phyloP scores from a whole-genome alignment of 2,329 filamentous ascomycete genomes.

The Aureobasidium subglaciale region DNA sequence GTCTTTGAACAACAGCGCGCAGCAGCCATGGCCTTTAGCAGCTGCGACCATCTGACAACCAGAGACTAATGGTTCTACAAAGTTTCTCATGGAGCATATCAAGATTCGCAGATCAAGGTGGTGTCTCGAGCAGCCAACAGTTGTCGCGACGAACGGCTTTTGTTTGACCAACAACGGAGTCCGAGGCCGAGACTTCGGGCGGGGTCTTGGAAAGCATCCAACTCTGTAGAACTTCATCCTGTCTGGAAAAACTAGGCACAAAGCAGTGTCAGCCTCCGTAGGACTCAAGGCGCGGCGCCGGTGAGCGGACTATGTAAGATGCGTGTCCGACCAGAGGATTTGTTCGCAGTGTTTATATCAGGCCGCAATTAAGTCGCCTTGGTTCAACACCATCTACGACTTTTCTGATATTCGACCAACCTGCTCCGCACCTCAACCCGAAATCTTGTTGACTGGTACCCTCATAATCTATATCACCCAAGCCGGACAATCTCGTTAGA shows the following conservation, averaged over 20 bases:
- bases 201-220: neutral
- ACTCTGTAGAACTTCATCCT: neutral
- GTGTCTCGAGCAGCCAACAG: neutral
- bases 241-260: neutral
- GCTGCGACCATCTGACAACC: no score
- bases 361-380: neutral
- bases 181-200: neutral
- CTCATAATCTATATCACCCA: no score
- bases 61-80: no score
- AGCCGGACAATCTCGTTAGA: slow-evolving; percentile 45
- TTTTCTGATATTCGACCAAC: neutral
- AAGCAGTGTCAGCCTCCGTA: neutral
- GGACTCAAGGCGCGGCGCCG: neutral
- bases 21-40: no score
- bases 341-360: neutral
- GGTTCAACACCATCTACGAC: neutral
- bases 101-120: neutral
- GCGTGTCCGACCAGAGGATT: neutral
- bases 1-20: no score
- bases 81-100: no score
- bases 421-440: no score
- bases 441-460: no score
- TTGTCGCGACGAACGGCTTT: neutral
- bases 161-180: neutral
- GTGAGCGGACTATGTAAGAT: neutral